Evolutionary conservation across 306 rosid genomes (phyloP).

Genomic region (Sicyos edulis): DNA sequence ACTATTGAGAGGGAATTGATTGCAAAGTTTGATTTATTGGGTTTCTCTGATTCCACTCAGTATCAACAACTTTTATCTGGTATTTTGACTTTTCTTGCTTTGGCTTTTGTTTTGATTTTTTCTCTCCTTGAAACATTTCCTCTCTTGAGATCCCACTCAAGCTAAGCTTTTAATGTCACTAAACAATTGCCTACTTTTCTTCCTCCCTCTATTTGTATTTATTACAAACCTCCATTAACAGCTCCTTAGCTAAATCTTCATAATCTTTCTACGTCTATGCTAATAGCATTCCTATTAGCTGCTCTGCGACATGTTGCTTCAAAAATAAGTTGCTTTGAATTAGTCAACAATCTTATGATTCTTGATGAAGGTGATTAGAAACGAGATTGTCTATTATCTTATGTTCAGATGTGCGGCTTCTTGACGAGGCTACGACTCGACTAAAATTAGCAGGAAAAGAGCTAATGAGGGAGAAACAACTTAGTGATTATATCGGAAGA

Average conservation of each 20-base stretch:
- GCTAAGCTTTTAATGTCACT: background rate
- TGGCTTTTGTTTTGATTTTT: too few relatives aligned
- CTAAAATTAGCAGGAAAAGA: slow-evolving; percentile 21
- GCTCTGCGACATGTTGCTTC: background rate
- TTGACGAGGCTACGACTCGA: slow-evolving; percentile 13
- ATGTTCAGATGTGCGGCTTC: slow-evolving; percentile 2
- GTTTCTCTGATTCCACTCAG: slow-evolving; percentile 13
- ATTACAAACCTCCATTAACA: background rate
- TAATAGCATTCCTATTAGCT: background rate
- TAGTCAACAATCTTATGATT: slow-evolving; percentile 12
- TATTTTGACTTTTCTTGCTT: background rate
- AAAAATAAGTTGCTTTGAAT: background rate
- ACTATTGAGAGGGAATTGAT: slow-evolving; percentile 18
- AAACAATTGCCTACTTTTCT: background rate
- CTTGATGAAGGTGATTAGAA: background rate
- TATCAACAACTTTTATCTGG: slow-evolving; percentile 18
- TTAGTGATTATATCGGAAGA: slow-evolving; percentile 25
- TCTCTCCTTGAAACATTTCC: background rate
- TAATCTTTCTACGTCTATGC: background rate
- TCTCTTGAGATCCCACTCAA: background rate
- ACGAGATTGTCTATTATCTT: slow-evolving; percentile 1
- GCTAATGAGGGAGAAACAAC: slow-evolving; percentile 7
- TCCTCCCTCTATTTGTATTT: background rate
- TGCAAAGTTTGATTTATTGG: slow-evolving; percentile 5
- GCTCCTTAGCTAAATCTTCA: background rate